Conservation (phyloP, 2,329 filamentous ascomycete genomes). For the Scedosporium minutisporum region DNA sequence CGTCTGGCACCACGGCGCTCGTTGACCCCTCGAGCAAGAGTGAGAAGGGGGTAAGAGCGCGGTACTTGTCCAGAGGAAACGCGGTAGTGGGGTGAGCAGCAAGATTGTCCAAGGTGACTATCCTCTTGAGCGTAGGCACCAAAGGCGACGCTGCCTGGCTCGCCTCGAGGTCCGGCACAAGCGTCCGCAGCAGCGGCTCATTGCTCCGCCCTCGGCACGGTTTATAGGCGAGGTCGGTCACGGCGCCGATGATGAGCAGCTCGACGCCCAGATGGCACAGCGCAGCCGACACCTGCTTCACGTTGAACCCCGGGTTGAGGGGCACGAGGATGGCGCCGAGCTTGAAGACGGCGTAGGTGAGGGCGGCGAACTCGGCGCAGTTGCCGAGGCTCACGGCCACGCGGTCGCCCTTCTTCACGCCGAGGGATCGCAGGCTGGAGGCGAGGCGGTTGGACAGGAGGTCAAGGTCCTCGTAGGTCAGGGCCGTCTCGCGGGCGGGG, state of each 20-base stretch:
- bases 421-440: conserved; percentile 55
- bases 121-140: conserved; percentile 58
- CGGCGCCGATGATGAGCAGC: conserved; percentile 74
- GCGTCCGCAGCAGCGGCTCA: conserved; percentile 31
- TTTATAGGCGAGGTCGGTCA: conserved; percentile 71
- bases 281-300: conserved; percentile 66
- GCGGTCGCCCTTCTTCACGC: conserved; percentile 71
- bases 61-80: conserved; percentile 32
- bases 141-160: conserved; percentile 28
- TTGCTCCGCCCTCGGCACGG: conserved; percentile 46
- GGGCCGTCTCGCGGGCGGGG: conserved; percentile 44
- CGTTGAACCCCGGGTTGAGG: conserved; percentile 82
- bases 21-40: conserved; percentile 26
- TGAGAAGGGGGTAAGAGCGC: conserved; percentile 36
- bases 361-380: conserved; percentile 68
- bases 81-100: conserved; percentile 29
- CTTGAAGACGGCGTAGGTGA: conserved; percentile 88
- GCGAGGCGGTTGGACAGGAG: conserved; percentile 67
- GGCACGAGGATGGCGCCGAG: conserved; percentile 91
- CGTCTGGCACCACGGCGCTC: conserved; percentile 29
- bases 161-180: conserved; percentile 32
- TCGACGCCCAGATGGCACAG: conserved; percentile 64
- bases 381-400: conserved; percentile 85
- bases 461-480: conserved; percentile 72
- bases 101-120: conserved; percentile 76